Conservation (phyloP, 2,329 filamentous ascomycete genomes). For the Phialocephala subalpina region DNA sequence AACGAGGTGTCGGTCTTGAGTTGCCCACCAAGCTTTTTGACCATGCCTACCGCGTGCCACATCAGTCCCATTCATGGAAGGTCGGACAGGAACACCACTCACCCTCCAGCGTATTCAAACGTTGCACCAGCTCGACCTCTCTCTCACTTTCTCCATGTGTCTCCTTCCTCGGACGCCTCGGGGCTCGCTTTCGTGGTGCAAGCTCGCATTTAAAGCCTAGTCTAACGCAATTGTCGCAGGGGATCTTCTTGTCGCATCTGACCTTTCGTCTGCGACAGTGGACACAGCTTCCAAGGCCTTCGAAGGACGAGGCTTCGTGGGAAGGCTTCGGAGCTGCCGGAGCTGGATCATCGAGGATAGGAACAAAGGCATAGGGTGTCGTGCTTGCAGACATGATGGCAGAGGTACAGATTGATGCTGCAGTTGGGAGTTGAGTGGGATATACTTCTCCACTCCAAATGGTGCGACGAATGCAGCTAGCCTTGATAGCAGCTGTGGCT, state of each 20-base stretch:
- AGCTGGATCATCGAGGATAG: background rate
- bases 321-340: background rate
- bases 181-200: constrained; percentile 20
- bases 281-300: constrained; percentile 18
- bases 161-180: constrained; percentile 13
- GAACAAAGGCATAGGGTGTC: background rate
- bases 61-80: background rate
- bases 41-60: background rate
- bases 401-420: background rate
- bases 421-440: background rate
- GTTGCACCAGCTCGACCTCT: constrained; percentile 18
- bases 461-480: background rate
- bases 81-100: background rate
- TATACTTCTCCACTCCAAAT: background rate
- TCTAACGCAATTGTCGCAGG: constrained; percentile 20
- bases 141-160: constrained; percentile 12
- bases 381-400: background rate
- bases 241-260: constrained; percentile 18
- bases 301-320: background rate
- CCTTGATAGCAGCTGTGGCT: background rate
- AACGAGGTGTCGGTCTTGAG: background rate
- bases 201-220: constrained; percentile 18
- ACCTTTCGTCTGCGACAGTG: constrained; percentile 20
- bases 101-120: constrained; percentile 19
- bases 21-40: constrained; percentile 10